Evolutionary conservation across 768 basidiomycete genomes (phyloP).

Genomic region (Boletus rubroflammeus): DNA sequence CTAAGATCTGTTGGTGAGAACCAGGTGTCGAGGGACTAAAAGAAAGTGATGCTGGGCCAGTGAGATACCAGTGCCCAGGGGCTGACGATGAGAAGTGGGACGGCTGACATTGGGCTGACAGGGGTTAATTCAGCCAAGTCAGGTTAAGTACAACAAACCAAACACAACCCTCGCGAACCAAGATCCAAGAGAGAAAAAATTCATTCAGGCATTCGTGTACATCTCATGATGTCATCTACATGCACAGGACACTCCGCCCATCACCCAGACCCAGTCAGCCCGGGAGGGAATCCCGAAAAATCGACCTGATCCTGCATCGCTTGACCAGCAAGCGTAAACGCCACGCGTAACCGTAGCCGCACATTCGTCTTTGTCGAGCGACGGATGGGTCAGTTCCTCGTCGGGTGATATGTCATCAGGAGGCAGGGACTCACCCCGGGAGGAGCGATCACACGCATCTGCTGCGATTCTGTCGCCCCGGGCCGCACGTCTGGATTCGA

Average conservation of each 20-base stretch:
- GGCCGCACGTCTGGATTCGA: constrained; percentile 77
- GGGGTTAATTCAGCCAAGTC: constrained; percentile 13
- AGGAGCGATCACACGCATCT: constrained; percentile 89
- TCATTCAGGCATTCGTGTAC: constrained; percentile 17
- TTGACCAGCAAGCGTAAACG: constrained; percentile 67
- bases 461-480: constrained; percentile 86
- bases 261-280: constrained; percentile 51
- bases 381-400: constrained; percentile 4
- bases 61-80: not conserved
- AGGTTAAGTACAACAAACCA: constrained; percentile 7
- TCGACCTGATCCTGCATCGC: constrained; percentile 89
- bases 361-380: constrained; percentile 59
- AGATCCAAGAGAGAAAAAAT: not conserved
- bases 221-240: constrained; percentile 23
- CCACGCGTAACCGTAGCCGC: constrained; percentile 81
- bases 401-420: not conserved
- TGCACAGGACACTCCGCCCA: not conserved
- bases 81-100: constrained; percentile 16
- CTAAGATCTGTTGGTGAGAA: constrained; percentile 19
- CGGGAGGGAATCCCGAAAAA: constrained; percentile 84
- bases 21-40: not conserved
- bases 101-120: constrained; percentile 18
- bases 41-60: not conserved
- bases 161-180: not conserved
- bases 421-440: constrained; percentile 59